Conservation (phyloP, 1,284 basidiomycete genomes). For the Sanghuangporus baumii region DNA sequence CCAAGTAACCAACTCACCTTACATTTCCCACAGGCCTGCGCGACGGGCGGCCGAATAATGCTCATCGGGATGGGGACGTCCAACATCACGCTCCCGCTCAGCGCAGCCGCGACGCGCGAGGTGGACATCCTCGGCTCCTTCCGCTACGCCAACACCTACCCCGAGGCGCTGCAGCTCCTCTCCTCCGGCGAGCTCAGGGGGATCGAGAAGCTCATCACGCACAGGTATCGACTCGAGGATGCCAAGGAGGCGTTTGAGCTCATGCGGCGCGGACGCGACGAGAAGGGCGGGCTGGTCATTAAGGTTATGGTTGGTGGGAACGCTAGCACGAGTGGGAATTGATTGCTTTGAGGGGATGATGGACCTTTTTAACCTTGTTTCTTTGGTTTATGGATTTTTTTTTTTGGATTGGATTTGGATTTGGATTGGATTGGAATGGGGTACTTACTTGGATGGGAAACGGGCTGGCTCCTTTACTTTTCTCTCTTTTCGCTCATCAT, state of each 20-base stretch:
- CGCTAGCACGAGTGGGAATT: background rate
- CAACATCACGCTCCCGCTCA: constrained; percentile 78
- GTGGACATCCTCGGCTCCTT: constrained; percentile 93
- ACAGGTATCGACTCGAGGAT: constrained; percentile 65
- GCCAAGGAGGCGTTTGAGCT: constrained; percentile 76
- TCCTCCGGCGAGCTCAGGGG: constrained; percentile 57
- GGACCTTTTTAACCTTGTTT: background rate
- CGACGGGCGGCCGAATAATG: constrained; percentile 83
- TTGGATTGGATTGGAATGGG: too few relatives aligned
- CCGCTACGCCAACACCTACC: constrained; percentile 85
- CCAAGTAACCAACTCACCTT: background rate
- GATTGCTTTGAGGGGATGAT: background rate
- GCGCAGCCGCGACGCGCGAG: constrained; percentile 79
- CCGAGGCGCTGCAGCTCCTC: constrained; percentile 76
- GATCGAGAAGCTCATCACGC: constrained; percentile 76
- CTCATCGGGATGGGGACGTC: constrained; percentile 94
- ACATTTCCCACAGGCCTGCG: constrained; percentile 71
- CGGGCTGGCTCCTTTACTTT: background rate
- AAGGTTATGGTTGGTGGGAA: constrained; percentile 70
- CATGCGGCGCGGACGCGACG: constrained; percentile 70
- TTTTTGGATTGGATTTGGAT: background rate
- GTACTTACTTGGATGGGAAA: background rate
- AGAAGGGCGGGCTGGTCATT: constrained; percentile 73
- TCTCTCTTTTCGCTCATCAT: background rate
- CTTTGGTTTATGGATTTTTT: background rate